phyloP scores from a whole-genome alignment of 805 yeast species.

The Candida gorgasii region DNA sequence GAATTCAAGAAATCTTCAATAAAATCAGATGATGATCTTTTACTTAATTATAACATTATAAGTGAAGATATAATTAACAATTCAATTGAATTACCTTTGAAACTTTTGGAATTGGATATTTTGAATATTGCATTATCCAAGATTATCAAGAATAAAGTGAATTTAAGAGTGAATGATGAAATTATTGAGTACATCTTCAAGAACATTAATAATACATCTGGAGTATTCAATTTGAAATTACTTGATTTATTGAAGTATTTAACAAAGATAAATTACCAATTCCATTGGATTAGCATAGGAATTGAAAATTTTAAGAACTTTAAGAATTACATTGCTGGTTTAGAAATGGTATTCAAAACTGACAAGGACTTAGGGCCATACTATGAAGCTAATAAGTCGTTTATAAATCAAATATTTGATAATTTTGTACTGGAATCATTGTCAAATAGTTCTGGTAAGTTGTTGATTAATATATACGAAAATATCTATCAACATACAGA shows the following conservation, averaged over 20 bases:
- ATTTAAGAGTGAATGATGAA: background rate
- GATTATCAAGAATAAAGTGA: conserved; percentile 6
- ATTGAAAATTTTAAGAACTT: conserved; percentile 5
- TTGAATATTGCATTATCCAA: conserved; percentile 10
- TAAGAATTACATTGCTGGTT: conserved; percentile 6
- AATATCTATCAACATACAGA: conserved; percentile 25
- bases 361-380: background rate
- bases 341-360: conserved; percentile 10
- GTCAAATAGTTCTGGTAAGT: conserved; percentile 67
- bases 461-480: conserved; percentile 38
- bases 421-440: conserved; percentile 58
- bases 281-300: conserved; percentile 1
- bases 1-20: background rate
- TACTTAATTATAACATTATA: background rate
- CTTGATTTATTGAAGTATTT: conserved; percentile 1
- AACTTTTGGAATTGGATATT: conserved; percentile 4
- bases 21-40: background rate
- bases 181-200: background rate
- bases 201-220: conserved; percentile 3
- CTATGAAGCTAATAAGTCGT: conserved; percentile 14
- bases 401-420: conserved; percentile 41
- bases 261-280: background rate
- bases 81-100: background rate
- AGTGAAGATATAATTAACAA: background rate
- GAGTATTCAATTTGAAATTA: conserved; percentile 7